These are phyloP conservation scores for Amaranthus cruentus DNA, from an alignment of 148 eudicot genomes.

Conservation along the genomic window DNA sequence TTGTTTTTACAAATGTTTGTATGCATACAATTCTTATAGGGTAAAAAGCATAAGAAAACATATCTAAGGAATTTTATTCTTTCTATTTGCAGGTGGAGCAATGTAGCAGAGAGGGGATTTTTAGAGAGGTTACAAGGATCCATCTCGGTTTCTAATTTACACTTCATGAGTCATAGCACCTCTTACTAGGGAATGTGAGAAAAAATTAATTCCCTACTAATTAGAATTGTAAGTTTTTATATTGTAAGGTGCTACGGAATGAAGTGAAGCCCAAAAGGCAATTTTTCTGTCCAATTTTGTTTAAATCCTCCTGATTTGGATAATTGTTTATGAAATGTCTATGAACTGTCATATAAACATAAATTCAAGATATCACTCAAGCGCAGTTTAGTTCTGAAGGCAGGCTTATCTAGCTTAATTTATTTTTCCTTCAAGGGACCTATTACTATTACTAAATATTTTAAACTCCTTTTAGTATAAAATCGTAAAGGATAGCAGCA, in stretches of 20 bases:
- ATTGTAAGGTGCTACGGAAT: slow-evolving; percentile 23
- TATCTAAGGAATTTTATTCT: not conserved
- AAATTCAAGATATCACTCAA: slow-evolving; percentile 6
- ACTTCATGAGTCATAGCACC: slow-evolving; percentile 16
- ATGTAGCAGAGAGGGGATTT: slow-evolving; percentile 18
- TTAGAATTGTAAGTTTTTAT: slow-evolving; percentile 21
- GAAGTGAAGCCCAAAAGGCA: slow-evolving; percentile 13
- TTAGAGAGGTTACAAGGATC: not conserved
- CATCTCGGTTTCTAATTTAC: slow-evolving; percentile 16
- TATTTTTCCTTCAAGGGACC: slow-evolving; percentile 17
- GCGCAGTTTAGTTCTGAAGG: not conserved
- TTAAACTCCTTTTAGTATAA: slow-evolving; percentile 29
- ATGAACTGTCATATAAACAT: not conserved
- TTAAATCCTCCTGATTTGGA: not conserved
- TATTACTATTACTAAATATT: slow-evolving; percentile 20
- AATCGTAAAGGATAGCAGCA: slow-evolving; percentile 19
- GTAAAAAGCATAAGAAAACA: too few species aligned
- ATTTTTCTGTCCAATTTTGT: not conserved
- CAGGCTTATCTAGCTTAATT: not conserved
- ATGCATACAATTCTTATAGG: too few species aligned
- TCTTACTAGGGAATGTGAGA: not conserved
- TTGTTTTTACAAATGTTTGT: too few species aligned
- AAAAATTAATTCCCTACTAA: not conserved
- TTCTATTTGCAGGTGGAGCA: slow-evolving; percentile 23
- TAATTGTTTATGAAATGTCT: not conserved